Evolutionary conservation across 208 protist genomes (phyloP).

Genomic region (Acanthamoeba sp.): DNA sequence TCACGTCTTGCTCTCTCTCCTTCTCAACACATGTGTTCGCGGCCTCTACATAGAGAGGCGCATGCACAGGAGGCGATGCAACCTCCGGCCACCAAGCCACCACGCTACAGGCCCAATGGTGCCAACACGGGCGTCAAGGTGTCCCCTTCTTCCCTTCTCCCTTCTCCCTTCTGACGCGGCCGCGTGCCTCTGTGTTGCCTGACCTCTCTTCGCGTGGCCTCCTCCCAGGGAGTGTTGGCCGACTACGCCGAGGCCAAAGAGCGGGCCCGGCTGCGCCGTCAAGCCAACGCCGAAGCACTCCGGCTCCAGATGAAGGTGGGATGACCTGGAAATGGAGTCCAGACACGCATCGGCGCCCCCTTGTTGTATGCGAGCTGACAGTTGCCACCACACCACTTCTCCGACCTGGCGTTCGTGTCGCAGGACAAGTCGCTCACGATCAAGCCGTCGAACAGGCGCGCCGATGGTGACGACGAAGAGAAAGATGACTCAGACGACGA

Average conservation of each 20-base stretch:
- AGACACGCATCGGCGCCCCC: background rate
- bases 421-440: constrained; percentile 58
- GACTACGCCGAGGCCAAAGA: constrained; percentile 73
- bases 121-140: constrained; percentile 59
- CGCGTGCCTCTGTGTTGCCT: background rate
- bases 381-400: too few relatives aligned
- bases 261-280: constrained; percentile 6
- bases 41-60: background rate
- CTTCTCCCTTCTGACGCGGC: too few relatives aligned
- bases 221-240: constrained; percentile 38
- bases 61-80: background rate
- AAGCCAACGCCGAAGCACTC: constrained; percentile 16
- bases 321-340: background rate
- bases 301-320: constrained; percentile 16
- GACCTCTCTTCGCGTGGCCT: background rate
- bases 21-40: background rate
- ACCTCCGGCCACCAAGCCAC: background rate
- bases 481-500: constrained; percentile 46
- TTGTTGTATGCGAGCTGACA: background rate
- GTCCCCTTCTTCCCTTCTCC: background rate
- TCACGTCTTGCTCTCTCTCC: background rate
- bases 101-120: background rate
- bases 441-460: background rate
- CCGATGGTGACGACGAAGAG: constrained; percentile 44
- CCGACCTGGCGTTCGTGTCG: too few relatives aligned